Evolutionary conservation across 179 eudicot genomes (phyloP).

Genomic region (Silene noctiflora): DNA sequence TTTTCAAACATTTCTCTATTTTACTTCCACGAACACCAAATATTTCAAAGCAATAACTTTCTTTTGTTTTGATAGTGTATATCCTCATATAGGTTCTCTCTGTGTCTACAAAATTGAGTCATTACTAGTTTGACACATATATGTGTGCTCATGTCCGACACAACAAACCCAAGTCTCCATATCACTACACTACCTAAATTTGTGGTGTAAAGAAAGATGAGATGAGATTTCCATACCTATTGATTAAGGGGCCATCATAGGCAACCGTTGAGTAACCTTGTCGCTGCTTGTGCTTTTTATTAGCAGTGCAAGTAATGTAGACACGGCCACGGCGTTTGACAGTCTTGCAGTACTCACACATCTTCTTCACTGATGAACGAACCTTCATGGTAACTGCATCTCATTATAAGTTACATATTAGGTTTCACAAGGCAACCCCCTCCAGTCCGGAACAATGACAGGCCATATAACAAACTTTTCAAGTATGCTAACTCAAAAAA

Average conservation of each 20-base stretch:
- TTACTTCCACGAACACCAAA: too few relatives aligned
- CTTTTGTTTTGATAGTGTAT: too few relatives aligned
- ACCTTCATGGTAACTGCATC: constrained; percentile 62
- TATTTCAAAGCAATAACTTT: too few relatives aligned
- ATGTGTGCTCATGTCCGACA: too few relatives aligned
- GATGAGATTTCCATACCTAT: constrained; percentile 34
- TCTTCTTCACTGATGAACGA: constrained; percentile 75
- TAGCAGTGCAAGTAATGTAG: constrained; percentile 59
- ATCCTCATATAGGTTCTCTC: too few relatives aligned
- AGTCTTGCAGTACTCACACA: constrained; percentile 82
- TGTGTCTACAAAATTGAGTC: too few relatives aligned
- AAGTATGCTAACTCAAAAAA: too few relatives aligned
- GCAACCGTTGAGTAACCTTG: constrained; percentile 74
- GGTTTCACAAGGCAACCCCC: neutral
- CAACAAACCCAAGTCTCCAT: too few relatives aligned
- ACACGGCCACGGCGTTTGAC: constrained; percentile 80
- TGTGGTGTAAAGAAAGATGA: neutral
- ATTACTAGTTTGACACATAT: too few relatives aligned
- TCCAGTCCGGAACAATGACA: too few relatives aligned
- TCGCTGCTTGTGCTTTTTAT: constrained; percentile 87
- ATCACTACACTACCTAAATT: neutral
- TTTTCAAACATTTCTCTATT: too few relatives aligned
- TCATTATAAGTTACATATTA: neutral
- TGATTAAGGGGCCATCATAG: constrained; percentile 45
- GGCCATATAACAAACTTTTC: neutral